These are phyloP conservation scores for Cyphellophora europaea DNA, from an alignment of 2,329 filamentous ascomycete species.

Conservation along the genomic window DNA sequence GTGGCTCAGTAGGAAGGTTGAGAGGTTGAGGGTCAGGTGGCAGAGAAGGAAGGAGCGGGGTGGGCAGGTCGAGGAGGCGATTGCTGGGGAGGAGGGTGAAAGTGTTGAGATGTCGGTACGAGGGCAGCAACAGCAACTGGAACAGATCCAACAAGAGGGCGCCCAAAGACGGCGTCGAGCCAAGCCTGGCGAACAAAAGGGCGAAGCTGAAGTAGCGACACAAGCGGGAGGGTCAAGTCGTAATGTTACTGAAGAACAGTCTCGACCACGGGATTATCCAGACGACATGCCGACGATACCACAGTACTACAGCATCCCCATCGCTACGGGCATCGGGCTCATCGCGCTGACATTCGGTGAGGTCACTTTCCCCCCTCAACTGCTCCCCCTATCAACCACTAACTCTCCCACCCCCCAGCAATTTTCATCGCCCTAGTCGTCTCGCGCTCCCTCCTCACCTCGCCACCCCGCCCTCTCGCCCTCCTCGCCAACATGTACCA, in stretches of 20 bases:
- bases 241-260: too few relatives aligned
- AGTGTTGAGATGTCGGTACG: constrained; percentile 1
- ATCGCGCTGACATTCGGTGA: background rate
- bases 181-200: too few relatives aligned
- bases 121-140: background rate
- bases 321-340: background rate
- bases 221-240: too few relatives aligned
- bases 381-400: background rate
- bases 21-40: constrained; percentile 22
- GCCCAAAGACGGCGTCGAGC: too few relatives aligned
- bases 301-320: background rate
- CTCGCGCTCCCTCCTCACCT: constrained; percentile 25
- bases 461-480: constrained; percentile 41
- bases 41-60: constrained; percentile 4
- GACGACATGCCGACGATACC: too few relatives aligned
- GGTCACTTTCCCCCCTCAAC: too few relatives aligned
- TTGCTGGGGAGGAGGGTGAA: constrained; percentile 1
- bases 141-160: too few relatives aligned
- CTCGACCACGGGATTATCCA: too few relatives aligned
- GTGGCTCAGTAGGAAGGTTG: constrained; percentile 42
- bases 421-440: constrained; percentile 45
- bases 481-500: constrained; percentile 67
- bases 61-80: constrained; percentile 2
- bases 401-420: constrained; percentile 19
- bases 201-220: too few relatives aligned